phyloP scores from a whole-genome alignment of 2,329 filamentous ascomycete species.

The Cladophialophora yegresii region DNA sequence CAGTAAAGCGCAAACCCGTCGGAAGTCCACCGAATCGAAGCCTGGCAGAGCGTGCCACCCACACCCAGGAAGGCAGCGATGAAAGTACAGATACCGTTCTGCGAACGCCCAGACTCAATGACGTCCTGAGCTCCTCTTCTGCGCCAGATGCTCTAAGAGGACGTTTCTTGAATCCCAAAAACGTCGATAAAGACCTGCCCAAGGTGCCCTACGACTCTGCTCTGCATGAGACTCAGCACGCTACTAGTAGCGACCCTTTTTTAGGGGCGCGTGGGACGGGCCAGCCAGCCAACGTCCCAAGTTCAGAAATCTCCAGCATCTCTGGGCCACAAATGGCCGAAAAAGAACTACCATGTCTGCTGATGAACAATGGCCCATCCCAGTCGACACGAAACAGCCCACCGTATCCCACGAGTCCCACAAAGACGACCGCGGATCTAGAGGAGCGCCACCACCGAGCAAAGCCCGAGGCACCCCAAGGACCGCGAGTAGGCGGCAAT shows the following conservation, averaged over 20 bases:
- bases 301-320: conserved; percentile 25
- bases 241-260: conserved; percentile 34
- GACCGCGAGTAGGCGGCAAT: conserved; percentile 23
- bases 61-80: conserved; percentile 5
- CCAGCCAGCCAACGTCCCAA: conserved; percentile 13
- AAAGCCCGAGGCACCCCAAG: conserved; percentile 5
- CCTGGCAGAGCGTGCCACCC: neutral
- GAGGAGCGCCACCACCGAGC: neutral
- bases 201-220: conserved; percentile 35
- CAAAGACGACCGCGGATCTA: conserved; percentile 1
- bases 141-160: conserved; percentile 24
- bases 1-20: conserved; percentile 33
- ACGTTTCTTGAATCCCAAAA: neutral
- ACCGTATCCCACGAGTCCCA: neutral
- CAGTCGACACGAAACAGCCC: conserved; percentile 23
- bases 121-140: conserved; percentile 20
- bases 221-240: conserved; percentile 2
- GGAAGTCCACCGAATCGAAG: conserved; percentile 25
- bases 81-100: conserved; percentile 33
- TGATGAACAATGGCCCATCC: conserved; percentile 36
- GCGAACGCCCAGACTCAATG: conserved; percentile 27
- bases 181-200: conserved; percentile 43
- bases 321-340: conserved; percentile 25
- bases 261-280: conserved; percentile 33
- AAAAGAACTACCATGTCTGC: conserved; percentile 36